Conservation (phyloP, 2,329 filamentous ascomycete species). For the Penicillium digitatum region DNA sequence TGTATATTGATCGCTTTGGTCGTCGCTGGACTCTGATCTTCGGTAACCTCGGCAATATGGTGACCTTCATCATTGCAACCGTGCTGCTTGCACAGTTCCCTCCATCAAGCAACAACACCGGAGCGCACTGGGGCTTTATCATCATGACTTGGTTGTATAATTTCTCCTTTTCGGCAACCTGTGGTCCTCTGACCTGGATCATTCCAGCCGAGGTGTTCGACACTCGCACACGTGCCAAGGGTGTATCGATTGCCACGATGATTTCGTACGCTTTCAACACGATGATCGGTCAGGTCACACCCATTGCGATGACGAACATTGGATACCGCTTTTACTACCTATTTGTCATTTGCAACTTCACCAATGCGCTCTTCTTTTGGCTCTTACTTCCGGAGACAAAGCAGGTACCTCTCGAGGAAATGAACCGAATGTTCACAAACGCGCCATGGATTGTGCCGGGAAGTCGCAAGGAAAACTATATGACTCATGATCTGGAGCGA, state of each 20-base stretch:
- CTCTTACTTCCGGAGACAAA: slow-evolving; percentile 63
- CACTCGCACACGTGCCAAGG: slow-evolving; percentile 69
- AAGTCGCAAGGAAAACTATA: slow-evolving; percentile 52
- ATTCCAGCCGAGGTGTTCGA: slow-evolving; percentile 68
- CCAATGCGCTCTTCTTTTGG: slow-evolving; percentile 66
- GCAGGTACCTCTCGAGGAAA: slow-evolving; percentile 61
- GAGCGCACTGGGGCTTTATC: slow-evolving; percentile 57
- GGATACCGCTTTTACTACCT: slow-evolving; percentile 57
- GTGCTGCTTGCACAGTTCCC: slow-evolving; percentile 59
- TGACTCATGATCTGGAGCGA: slow-evolving; percentile 56
- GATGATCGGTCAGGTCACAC: slow-evolving; percentile 67
- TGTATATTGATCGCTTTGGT: slow-evolving; percentile 63
- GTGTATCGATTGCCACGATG: slow-evolving; percentile 72
- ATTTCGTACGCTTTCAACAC: slow-evolving; percentile 71
- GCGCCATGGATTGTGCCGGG: slow-evolving; percentile 61
- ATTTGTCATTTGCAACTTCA: slow-evolving; percentile 65
- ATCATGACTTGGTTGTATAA: slow-evolving; percentile 75
- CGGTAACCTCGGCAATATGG: slow-evolving; percentile 67
- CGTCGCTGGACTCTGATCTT: slow-evolving; percentile 68
- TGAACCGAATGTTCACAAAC: slow-evolving; percentile 64
- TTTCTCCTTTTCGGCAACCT: slow-evolving; percentile 68
- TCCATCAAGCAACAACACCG: slow-evolving; percentile 46
- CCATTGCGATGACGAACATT: slow-evolving; percentile 55
- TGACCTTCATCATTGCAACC: slow-evolving; percentile 68
- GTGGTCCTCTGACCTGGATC: slow-evolving; percentile 63